Percentiles rank a stretch among this genome's conserved stretches.
phyloP scores from a whole-genome alignment of 164 flowering plant species.

The Cinnamomum chago region DNA sequence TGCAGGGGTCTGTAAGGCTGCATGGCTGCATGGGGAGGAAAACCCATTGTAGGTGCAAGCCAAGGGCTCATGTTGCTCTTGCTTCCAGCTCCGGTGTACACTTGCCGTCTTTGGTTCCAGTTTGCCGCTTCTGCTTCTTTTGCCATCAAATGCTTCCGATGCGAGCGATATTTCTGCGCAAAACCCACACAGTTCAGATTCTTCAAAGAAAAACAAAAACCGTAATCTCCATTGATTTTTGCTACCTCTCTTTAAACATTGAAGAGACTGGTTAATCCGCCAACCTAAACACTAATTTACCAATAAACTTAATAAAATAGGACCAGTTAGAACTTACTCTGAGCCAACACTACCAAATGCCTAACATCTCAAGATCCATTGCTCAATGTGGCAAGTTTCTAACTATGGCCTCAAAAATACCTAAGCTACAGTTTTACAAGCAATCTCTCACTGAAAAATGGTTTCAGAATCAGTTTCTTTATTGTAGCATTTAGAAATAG shows the following conservation, averaged over 20 bases:
- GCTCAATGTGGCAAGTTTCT: not conserved
- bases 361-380: not conserved
- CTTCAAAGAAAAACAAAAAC: not conserved
- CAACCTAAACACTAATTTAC: not conserved
- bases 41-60: conserved; percentile 65
- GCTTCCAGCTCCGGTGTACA: conserved; percentile 36
- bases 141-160: conserved; percentile 83
- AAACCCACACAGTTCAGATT: not conserved
- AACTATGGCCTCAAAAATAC: not conserved
- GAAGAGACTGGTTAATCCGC: not conserved
- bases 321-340: not conserved
- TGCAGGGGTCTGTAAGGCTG: conserved; percentile 63
- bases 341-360: not conserved
- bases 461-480: not conserved
- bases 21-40: conserved; percentile 52
- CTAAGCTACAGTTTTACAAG: not conserved
- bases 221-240: no score
- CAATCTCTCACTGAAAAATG: not conserved
- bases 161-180: conserved; percentile 90
- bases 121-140: conserved; percentile 89
- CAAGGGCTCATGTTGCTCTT: conserved; percentile 51
- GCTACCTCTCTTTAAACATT: not conserved
- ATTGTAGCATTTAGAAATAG: not conserved
- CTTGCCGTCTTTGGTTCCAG: conserved; percentile 81
- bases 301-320: not conserved